Conservation (phyloP, 495 filamentous ascomycete species). For the Lindgomyces ingoldianus region DNA sequence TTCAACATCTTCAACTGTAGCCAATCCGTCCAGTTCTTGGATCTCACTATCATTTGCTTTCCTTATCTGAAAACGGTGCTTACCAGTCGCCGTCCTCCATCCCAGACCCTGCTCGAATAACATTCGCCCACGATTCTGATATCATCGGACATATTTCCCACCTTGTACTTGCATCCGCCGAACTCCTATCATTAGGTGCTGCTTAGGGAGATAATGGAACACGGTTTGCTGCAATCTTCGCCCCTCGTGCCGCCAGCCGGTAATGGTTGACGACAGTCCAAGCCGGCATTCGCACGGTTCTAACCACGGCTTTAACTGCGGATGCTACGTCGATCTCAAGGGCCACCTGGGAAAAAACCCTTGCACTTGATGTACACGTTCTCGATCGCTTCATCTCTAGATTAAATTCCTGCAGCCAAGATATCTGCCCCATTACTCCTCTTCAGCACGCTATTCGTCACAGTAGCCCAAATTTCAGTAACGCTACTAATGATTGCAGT, state of each 20-base stretch:
- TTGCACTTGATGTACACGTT: background rate
- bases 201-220: background rate
- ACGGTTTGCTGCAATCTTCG: background rate
- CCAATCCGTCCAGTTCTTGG: conserved; percentile 4
- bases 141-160: conserved; percentile 20
- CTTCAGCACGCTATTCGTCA: background rate
- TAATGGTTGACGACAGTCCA: background rate
- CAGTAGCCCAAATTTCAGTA: background rate
- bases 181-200: background rate
- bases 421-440: background rate
- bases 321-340: conserved; percentile 19
- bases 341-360: background rate
- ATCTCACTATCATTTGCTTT: background rate
- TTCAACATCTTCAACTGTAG: conserved; percentile 15
- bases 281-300: conserved; percentile 7
- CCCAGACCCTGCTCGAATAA: conserved; percentile 8
- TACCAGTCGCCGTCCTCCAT: conserved; percentile 10
- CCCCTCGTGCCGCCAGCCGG: background rate
- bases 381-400: background rate
- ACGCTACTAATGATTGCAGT: background rate
- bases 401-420: conserved; percentile 26
- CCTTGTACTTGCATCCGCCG: conserved; percentile 4
- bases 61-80: conserved; percentile 22
- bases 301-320: conserved; percentile 6
- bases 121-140: conserved; percentile 5